Evolutionary conservation across 495 filamentous ascomycete genomes (phyloP).

Genomic region (Sordaria brevicollis): DNA sequence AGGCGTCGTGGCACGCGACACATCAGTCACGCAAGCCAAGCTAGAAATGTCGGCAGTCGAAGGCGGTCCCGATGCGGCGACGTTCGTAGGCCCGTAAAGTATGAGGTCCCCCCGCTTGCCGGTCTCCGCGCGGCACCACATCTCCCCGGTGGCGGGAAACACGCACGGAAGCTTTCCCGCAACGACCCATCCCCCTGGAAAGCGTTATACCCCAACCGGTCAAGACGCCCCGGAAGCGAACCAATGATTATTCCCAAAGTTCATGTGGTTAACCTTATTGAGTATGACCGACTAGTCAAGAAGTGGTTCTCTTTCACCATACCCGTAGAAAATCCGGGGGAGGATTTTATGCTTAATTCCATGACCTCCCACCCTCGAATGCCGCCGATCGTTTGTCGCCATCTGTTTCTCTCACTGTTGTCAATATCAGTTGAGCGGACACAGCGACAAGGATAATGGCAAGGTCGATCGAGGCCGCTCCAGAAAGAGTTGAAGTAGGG

Average conservation of each 20-base stretch:
- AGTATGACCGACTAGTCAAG: neutral
- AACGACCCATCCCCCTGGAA: neutral
- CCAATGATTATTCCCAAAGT: neutral
- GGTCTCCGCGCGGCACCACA: neutral
- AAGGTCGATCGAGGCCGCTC: neutral
- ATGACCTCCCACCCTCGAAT: neutral
- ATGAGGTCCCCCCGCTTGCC: neutral
- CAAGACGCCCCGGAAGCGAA: neutral
- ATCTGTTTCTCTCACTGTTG: neutral
- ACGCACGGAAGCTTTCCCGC: neutral
- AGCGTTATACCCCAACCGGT: neutral
- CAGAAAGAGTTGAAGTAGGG: neutral
- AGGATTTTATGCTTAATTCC: neutral
- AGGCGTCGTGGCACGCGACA: neutral
- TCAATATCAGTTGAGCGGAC: neutral
- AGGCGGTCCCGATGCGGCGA: neutral
- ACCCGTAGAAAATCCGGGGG: neutral
- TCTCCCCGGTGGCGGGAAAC: neutral
- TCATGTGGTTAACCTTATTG: neutral
- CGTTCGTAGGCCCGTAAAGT: neutral
- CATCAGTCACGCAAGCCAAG: neutral
- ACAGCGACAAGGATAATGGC: neutral
- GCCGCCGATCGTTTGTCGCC: neutral
- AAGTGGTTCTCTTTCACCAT: neutral
- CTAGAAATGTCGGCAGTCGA: neutral